Evolutionary conservation across 805 yeast species (phyloP).

Genomic region (Candida golubevii): DNA sequence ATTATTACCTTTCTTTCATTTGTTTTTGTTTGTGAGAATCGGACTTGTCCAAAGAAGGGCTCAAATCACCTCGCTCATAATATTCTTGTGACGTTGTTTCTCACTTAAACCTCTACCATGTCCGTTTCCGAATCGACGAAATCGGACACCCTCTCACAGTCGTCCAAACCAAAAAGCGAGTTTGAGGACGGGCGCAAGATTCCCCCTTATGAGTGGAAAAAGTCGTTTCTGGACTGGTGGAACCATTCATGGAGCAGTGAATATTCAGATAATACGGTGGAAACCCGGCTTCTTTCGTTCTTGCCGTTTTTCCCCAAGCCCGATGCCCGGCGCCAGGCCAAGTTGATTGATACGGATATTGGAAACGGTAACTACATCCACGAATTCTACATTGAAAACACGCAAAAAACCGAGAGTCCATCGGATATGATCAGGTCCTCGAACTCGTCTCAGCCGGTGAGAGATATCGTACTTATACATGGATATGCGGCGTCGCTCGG

Average conservation of each 20-base stretch:
- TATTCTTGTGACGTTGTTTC: too few relatives aligned
- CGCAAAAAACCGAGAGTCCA: conserved; percentile 31
- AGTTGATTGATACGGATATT: conserved; percentile 51
- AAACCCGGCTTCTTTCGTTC: conserved; percentile 44
- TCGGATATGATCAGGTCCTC: conserved; percentile 1
- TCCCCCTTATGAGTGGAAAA: conserved; percentile 15
- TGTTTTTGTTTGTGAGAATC: too few relatives aligned
- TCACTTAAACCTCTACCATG: too few relatives aligned
- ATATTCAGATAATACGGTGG: conserved; percentile 27
- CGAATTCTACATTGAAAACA: conserved; percentile 63
- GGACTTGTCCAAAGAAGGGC: too few relatives aligned
- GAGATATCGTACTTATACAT: conserved; percentile 72
- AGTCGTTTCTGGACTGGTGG: conserved; percentile 16
- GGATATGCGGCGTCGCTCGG: conserved; percentile 94
- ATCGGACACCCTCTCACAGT: neutral
- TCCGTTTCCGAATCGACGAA: too few relatives aligned
- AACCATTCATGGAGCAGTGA: conserved; percentile 12
- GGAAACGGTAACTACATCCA: conserved; percentile 60
- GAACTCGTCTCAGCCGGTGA: conserved; percentile 20
- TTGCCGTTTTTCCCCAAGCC: conserved; percentile 58
- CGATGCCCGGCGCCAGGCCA: conserved; percentile 44
- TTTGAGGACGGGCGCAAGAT: conserved; percentile 13
- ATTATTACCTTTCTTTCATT: too few relatives aligned
- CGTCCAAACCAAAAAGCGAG: conserved; percentile 9
- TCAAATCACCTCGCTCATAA: too few relatives aligned